Percentiles rank a stretch among this genome's conserved stretches.
These are phyloP conservation scores for Rhizopogon rudus DNA, from an alignment of 768 basidiomycete species.

Conservation along the genomic window DNA sequence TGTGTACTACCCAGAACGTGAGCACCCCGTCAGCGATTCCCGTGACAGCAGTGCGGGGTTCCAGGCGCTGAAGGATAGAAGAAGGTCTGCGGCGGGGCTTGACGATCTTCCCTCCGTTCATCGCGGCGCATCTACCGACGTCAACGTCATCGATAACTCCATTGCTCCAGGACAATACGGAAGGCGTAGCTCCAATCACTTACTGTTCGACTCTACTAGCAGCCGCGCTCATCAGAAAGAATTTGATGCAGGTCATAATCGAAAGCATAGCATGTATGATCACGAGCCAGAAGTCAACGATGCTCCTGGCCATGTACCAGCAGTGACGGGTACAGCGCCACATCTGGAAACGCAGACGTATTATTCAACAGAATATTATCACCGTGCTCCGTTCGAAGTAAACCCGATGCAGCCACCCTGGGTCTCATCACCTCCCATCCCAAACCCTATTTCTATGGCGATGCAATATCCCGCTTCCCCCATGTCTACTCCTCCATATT, in stretches of 20 bases:
- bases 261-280: slow-evolving; percentile 16
- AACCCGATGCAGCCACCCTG: slow-evolving; percentile 19
- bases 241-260: slow-evolving; percentile 16
- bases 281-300: slow-evolving; percentile 12
- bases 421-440: slow-evolving; percentile 16
- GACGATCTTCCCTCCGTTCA: slow-evolving; percentile 11
- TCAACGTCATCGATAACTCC: background rate
- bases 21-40: slow-evolving; percentile 9
- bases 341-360: background rate
- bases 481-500: slow-evolving; percentile 16
- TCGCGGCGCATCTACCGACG: slow-evolving; percentile 3
- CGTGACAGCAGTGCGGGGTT: background rate
- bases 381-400: slow-evolving; percentile 11
- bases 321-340: background rate
- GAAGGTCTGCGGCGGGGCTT: background rate
- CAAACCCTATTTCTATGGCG: slow-evolving; percentile 14
- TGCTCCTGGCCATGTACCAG: background rate
- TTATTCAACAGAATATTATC: slow-evolving; percentile 2
- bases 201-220: slow-evolving; percentile 34
- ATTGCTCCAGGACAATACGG: slow-evolving; percentile 19
- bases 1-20: slow-evolving; percentile 18
- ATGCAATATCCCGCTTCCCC: slow-evolving; percentile 25
- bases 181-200: slow-evolving; percentile 31
- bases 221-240: slow-evolving; percentile 20
- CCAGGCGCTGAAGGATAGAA: background rate